Base-by-base conservation (phyloP, 169 alveolate genomes). In the Eimeria tenella region DNA sequence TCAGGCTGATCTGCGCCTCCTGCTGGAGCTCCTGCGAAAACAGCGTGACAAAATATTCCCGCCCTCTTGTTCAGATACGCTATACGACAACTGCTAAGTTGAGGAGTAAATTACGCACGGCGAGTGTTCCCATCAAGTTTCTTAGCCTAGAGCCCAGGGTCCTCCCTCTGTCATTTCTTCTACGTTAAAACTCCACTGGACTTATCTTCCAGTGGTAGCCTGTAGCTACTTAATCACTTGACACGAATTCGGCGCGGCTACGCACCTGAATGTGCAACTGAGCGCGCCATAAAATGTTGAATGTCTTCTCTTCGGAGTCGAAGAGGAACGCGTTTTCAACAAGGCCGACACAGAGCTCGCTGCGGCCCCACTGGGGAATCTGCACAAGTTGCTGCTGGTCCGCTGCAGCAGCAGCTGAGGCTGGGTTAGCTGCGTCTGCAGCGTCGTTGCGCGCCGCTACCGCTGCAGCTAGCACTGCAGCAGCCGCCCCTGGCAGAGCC, bases 1-100 rank as follows among this genome's bases (percentile, higher is more conserved):
- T 58, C 89, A 93, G 58, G 73, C 93, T 93, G 82, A 81, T 56
- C 42, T 89, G 93, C 7, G 95, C 95, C 70, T 75, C 87, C 62
- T 82, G 90, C 63, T 93, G 95, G 88, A 93, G 95, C 89, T 93
- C 95, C 71, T 84, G 93, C 11, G 60, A 74, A 49, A 52, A 19
- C 75, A 25, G 17, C 52, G 42, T 31, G 42, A 31, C 42, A 2
- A 31, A 31, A 2, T 31, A 31, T 2, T 31, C 42, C 42, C 2
- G 42, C 42, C 42, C 42, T 31, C 42, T 0, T 31, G 42, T 31
- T 31, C 42, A 31, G 42, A 31, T 31, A 31, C 0, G 42, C 42
- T 31, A 31, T 31, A 31, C 42, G 42, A 0, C 0, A 31, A 31
- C 42, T 31, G 42, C 42, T 31, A 31, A 31, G 42, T 31, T 31